A percentile compares a stretch with the other conserved stretches of the same genome.
phyloP scores from a whole-genome alignment of 2,329 filamentous ascomycete species.

The Esteya vermicola region DNA sequence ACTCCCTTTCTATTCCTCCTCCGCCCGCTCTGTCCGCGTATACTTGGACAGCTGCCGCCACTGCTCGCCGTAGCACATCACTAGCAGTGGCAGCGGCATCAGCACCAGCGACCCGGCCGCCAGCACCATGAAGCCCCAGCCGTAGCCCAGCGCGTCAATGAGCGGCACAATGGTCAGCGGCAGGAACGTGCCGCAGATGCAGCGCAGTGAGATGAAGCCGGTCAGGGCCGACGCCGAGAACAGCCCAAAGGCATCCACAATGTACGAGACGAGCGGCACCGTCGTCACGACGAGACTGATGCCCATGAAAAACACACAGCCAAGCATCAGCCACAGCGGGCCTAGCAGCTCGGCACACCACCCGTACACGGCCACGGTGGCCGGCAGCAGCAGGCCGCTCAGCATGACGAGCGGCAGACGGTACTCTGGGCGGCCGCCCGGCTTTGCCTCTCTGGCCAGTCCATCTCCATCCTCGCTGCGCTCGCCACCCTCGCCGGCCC shows the following conservation, averaged over 20 bases:
- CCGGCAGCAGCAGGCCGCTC: slow-evolving; percentile 29
- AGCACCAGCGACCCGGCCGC: slow-evolving; percentile 25
- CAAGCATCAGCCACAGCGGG: slow-evolving; percentile 27
- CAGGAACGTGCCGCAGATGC: slow-evolving; percentile 41
- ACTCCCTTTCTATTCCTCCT: background rate
- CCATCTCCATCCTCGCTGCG: too few relatives aligned
- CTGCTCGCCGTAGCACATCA: slow-evolving; percentile 33
- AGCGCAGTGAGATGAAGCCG: slow-evolving; percentile 38
- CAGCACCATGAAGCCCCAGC: slow-evolving; percentile 33
- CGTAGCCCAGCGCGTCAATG: slow-evolving; percentile 32
- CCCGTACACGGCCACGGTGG: slow-evolving; percentile 31
- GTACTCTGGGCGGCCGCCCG: slow-evolving; percentile 35
- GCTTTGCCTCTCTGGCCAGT: too few relatives aligned
- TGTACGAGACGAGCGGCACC: slow-evolving; percentile 37
- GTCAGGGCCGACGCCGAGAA: slow-evolving; percentile 45
- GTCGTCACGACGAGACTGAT: slow-evolving; percentile 28
- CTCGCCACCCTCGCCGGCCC: too few relatives aligned
- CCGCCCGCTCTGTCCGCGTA: slow-evolving; percentile 18
- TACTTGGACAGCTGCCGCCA: slow-evolving; percentile 39
- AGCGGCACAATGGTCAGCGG: slow-evolving; percentile 36
- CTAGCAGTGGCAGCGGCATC: slow-evolving; percentile 33
- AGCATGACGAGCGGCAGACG: slow-evolving; percentile 37
- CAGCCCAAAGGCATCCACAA: slow-evolving; percentile 41
- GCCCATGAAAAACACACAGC: slow-evolving; percentile 29
- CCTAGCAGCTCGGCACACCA: slow-evolving; percentile 31